Conservation (phyloP, 2,329 filamentous ascomycete species). For the Fusarium dlaminii region DNA sequence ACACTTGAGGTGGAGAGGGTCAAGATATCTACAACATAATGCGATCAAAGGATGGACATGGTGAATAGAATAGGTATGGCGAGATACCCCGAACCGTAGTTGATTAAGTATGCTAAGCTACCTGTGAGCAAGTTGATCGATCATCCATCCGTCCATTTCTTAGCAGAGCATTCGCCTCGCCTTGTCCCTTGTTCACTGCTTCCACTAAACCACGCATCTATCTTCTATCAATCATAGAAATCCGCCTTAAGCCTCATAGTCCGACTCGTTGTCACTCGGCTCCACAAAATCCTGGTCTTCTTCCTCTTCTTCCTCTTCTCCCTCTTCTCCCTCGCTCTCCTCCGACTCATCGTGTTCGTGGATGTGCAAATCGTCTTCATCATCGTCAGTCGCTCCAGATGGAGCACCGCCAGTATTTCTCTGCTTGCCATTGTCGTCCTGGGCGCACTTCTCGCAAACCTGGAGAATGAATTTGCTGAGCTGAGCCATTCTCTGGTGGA, state of each 20-base stretch:
- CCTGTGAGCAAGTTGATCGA: background rate
- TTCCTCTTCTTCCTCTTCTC: background rate
- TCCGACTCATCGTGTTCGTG: background rate
- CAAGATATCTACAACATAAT: conserved; percentile 56
- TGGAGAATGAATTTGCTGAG: conserved; percentile 10
- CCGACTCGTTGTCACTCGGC: conserved; percentile 8
- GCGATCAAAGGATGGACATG: background rate
- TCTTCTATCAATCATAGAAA: background rate
- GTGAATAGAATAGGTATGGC: conserved; percentile 11
- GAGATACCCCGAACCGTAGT: conserved; percentile 30
- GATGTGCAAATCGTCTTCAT: background rate
- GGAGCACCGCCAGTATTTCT: background rate
- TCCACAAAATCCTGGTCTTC: background rate
- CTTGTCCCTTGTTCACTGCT: background rate
- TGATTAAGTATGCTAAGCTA: conserved; percentile 1
- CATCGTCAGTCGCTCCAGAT: background rate
- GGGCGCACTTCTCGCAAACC: conserved; percentile 22
- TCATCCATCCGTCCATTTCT: background rate
- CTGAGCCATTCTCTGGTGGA: background rate
- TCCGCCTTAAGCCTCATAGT: conserved; percentile 12
- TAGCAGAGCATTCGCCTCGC: background rate
- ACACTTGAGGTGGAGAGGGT: conserved; percentile 81
- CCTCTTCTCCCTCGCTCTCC: background rate
- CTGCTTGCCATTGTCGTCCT: background rate
- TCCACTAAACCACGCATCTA: background rate